Base-by-base conservation (phyloP, 2,329 filamentous ascomycete genomes). In the Alternaria rosae region DNA sequence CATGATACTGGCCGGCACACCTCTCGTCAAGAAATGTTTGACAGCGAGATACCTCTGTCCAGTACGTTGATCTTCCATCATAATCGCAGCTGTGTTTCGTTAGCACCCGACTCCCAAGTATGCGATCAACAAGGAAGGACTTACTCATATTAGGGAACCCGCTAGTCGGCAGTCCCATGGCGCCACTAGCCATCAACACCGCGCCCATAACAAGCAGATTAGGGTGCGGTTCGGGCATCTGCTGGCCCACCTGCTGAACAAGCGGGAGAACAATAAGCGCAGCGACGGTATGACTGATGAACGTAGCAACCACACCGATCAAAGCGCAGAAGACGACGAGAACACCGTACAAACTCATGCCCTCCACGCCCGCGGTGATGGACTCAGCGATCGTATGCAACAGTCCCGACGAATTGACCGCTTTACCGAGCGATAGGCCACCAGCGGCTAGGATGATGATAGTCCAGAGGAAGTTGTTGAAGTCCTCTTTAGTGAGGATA, bases 381-480 rank as follows among this genome's bases (percentile, higher is more conserved):
- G 85, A 81, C 6, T 85, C 83, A 3, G 95, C 95, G 52, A 99
- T 91, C 0, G 93, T 96, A 77, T 97, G 92, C 30, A 99, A 84
- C 11, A 99, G 85, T 2, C 95, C 95, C 0, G 94, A 98, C 0
- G 92, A 95, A 66, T 93, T 94, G 61, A 99, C 95, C 0, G 94
- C 92, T 79, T 97, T 97, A 59, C 95, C 95, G 0, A 99, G 88
- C 1, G 93, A 93, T 32, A 99, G 83, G 8, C 95, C 95, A 48
- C 95, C 95, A 0, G 95, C 94, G 0, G 95, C 95, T 20, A 99
- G 89, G 74, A 99, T 98, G 80, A 99, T 97, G 80, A 99, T 99
- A 20, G 96, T 99, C 95, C 95, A 99, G 41, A 97, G 91, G 80
- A 99, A 99, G 80, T 99, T 99, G 84, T 99, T 99, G 78, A 99